phyloP scores from a whole-genome alignment of 805 yeast species.

The Komagataella populi region DNA sequence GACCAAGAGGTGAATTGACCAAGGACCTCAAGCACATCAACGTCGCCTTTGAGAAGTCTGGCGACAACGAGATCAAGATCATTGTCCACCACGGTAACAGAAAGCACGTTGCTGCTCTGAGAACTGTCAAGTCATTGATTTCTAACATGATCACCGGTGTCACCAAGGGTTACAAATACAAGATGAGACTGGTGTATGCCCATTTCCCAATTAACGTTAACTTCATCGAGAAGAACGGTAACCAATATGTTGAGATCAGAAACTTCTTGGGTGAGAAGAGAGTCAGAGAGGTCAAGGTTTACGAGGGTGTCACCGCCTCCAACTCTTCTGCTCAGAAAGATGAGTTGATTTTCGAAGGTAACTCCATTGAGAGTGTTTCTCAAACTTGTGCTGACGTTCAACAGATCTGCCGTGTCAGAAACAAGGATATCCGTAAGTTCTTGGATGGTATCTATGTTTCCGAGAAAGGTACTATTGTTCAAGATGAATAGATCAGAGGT shows the following conservation, averaged over 20 bases:
- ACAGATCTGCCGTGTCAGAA: slow-evolving; percentile 96
- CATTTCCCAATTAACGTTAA: slow-evolving; percentile 99
- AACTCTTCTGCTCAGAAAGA: slow-evolving; percentile 81
- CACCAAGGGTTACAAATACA: slow-evolving; percentile 97
- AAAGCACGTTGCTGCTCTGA: slow-evolving; percentile 98
- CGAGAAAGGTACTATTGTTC: slow-evolving; percentile 72
- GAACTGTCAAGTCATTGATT: slow-evolving; percentile 95
- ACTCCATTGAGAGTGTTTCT: slow-evolving; percentile 94
- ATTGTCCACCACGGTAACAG: slow-evolving; percentile 98
- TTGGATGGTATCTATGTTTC: slow-evolving; percentile 99
- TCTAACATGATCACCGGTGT: slow-evolving; percentile 96
- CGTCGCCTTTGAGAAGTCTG: slow-evolving; percentile 78
- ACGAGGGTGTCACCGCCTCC: slow-evolving; percentile 82
- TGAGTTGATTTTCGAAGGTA: slow-evolving; percentile 85
- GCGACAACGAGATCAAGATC: slow-evolving; percentile 65
- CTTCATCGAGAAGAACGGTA: slow-evolving; percentile 68
- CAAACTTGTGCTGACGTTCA: slow-evolving; percentile 98
- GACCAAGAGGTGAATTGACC: slow-evolving; percentile 93
- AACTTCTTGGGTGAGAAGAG: slow-evolving; percentile 99
- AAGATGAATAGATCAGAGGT: neutral
- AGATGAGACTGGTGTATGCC: slow-evolving; percentile 99
- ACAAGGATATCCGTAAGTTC: slow-evolving; percentile 99
- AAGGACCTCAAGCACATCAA: slow-evolving; percentile 91
- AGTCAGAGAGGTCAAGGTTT: slow-evolving; percentile 77
- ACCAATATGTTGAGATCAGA: slow-evolving; percentile 83